Evolutionary conservation across 2,329 filamentous ascomycete genomes (phyloP), one percentile per base, ranked within the genome.

Genomic region (Lasiodiplodia theobromae): DNA sequence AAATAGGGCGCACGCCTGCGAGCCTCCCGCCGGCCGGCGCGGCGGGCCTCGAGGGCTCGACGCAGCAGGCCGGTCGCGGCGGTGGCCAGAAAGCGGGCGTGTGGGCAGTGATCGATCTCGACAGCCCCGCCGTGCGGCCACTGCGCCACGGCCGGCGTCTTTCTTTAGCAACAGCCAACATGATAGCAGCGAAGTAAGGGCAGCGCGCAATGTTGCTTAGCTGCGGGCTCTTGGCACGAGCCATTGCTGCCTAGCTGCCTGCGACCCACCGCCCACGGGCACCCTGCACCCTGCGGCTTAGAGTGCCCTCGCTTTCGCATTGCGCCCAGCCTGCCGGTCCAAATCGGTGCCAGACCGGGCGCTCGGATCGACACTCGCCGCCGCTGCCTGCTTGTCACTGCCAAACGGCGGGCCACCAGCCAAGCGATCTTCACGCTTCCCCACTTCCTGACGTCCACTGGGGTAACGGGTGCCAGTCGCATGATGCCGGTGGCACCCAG

Each of bases 111-210:
- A 67, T 67, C 54, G 53, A 67, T 67, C 65, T 67, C 21, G 60
- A 31, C 28, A 37, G 44, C 44, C 44, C 56, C 56, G 56, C 56
- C 16, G 56, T 23, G 31, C 11, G 54, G 54, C 53, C 53, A 52
- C 65, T 67, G 54, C 65, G 65, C 65, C 65, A 67, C 65, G 53
- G 65, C 65, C 28, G 65, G 44, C 60, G 60, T 58, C 65, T 67
- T 60, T 58, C 31, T 60, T 67, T 67, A 67, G 65, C 40, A 67
- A 64, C 60, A 64, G 47, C 58, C 58, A 64, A 64, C 60, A 49
- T 34, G 40, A 62, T 62, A 37, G 37, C 57, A 10, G 25, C 58
- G 38, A 63, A 51, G 58, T 37, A 63, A 52, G 58, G 58, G 44
- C 58, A 63, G 44, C 44, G 58, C 58, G 58, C 44, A 44, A n/a